Evolutionary conservation across 169 alveolate genomes (phyloP), one percentile per base, ranked within the genome.

Genomic region (Plasmodium reichenowi): DNA sequence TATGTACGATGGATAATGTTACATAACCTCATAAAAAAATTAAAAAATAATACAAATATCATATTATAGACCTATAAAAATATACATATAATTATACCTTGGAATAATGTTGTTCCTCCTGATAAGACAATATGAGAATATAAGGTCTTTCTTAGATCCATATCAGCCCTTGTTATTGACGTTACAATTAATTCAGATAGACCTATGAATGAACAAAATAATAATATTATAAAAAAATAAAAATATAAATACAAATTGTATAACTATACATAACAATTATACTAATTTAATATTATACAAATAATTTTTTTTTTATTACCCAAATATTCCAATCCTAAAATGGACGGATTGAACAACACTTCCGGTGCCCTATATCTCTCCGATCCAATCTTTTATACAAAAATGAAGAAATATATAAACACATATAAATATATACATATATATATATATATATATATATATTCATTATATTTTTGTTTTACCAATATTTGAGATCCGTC

Each of bases 41-140:
- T 26, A 22, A 10, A 10, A 60, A 20, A 62, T 12, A 10, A 20
- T 74, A 59, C 29, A 32, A 20, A 63, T 24, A 10, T 56, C 6
- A 15, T 0, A 56, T 9, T 15, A 56, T 56, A 56, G 15, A 56
- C 22, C 64, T 17, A 56, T 56, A 12, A 1, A 62, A 22, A 24
- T 63, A 32, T 29, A 29, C 20, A 66, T 38, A n/a, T 47, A 4
- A 17, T 4, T 5, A 12, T 54, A 54, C 94, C 94, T 24, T 64
- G 91, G 83, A 95, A 93, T 94, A 93, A 85, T 10, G 97, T 93
- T 45, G 97, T 92, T 1, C 97, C 97, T 43, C 97, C 97, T 50
- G 95, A 88, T 64, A 95, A 85, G 3, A 89, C 92, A 58, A 95
- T 88, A 87, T 94, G 95, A 13, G 95, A 85, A 90, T 93, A 95